Evolutionary conservation across 2,329 filamentous ascomycete genomes (phyloP).

Genomic region (Colletotrichum gigasporum): DNA sequence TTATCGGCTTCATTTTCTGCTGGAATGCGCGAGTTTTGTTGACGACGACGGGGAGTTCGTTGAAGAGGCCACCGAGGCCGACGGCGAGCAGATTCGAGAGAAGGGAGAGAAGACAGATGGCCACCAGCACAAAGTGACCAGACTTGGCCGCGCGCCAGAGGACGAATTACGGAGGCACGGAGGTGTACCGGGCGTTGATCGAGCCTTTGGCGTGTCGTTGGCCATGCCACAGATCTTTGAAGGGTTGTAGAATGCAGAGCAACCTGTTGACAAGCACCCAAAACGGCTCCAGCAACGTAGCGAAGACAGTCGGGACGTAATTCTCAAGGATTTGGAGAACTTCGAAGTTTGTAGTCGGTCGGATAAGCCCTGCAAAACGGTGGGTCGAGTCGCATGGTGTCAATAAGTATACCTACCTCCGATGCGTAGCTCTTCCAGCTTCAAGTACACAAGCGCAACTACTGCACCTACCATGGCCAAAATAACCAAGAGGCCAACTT

Average conservation of each 20-base stretch:
- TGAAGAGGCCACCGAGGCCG: conserved; percentile 60
- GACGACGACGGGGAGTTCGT: conserved; percentile 40
- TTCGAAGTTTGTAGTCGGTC: conserved; percentile 43
- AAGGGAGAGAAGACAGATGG: conserved; percentile 58
- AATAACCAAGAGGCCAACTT: background rate
- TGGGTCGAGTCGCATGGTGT: background rate
- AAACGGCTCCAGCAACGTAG: conserved; percentile 65
- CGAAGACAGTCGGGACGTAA: conserved; percentile 63
- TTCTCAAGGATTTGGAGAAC: conserved; percentile 50
- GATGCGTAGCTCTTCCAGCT: conserved; percentile 18
- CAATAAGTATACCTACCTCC: conserved; percentile 21
- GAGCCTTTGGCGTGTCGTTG: conserved; percentile 44
- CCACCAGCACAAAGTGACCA: conserved; percentile 54
- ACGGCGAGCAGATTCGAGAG: conserved; percentile 64
- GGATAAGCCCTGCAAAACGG: conserved; percentile 37
- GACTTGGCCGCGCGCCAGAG: conserved; percentile 55
- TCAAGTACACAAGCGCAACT: conserved; percentile 25
- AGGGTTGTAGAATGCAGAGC: conserved; percentile 63
- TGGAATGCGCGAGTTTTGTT: conserved; percentile 24
- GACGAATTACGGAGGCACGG: conserved; percentile 63
- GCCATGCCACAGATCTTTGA: conserved; percentile 56
- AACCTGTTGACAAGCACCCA: conserved; percentile 65
- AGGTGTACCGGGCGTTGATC: conserved; percentile 57
- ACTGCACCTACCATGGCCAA: conserved; percentile 16
- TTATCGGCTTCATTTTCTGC: conserved; percentile 21